Conservation (phyloP, 345 rosid species). For the Acer saccharum region DNA sequence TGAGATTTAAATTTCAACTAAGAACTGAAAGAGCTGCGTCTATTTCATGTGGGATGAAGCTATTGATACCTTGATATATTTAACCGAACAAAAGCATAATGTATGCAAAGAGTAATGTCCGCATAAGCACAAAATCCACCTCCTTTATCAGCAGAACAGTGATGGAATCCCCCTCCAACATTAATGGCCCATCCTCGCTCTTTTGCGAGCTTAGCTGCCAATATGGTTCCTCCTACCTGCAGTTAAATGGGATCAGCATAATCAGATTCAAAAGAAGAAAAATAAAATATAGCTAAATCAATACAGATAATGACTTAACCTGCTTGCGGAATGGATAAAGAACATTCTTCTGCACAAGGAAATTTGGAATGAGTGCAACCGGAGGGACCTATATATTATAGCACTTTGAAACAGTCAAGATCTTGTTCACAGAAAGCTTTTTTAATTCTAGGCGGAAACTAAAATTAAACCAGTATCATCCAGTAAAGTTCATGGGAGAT, state of each 20-base stretch:
- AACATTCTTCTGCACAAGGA: slow-evolving; percentile 74
- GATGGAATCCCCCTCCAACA: slow-evolving; percentile 98
- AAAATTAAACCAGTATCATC: background rate
- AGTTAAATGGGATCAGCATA: slow-evolving; percentile 17
- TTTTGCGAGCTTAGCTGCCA: slow-evolving; percentile 87
- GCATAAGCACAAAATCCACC: slow-evolving; percentile 96
- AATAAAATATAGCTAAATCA: slow-evolving; percentile 3
- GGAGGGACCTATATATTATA: slow-evolving; percentile 70
- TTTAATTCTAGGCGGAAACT: background rate
- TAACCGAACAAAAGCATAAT: slow-evolving; percentile 66
- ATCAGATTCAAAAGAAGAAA: slow-evolving; percentile 7
- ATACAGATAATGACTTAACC: slow-evolving; percentile 34
- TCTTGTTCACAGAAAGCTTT: background rate
- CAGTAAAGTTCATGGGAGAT: background rate
- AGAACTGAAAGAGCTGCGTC: slow-evolving; percentile 13
- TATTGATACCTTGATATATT: slow-evolving; percentile 65
- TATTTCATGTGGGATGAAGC: slow-evolving; percentile 5
- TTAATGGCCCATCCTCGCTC: slow-evolving; percentile 96
- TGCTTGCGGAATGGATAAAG: slow-evolving; percentile 84
- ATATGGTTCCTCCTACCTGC: slow-evolving; percentile 91
- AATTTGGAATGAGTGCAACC: slow-evolving; percentile 78
- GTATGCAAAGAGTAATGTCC: slow-evolving; percentile 88
- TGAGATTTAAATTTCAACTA: slow-evolving; percentile 4
- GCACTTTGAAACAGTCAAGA: slow-evolving; percentile 20
- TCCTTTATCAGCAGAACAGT: slow-evolving; percentile 77